Evolutionary conservation across 768 basidiomycete genomes (phyloP), one percentile per base, ranked within the genome.

Genomic region (Boletus sp.): DNA sequence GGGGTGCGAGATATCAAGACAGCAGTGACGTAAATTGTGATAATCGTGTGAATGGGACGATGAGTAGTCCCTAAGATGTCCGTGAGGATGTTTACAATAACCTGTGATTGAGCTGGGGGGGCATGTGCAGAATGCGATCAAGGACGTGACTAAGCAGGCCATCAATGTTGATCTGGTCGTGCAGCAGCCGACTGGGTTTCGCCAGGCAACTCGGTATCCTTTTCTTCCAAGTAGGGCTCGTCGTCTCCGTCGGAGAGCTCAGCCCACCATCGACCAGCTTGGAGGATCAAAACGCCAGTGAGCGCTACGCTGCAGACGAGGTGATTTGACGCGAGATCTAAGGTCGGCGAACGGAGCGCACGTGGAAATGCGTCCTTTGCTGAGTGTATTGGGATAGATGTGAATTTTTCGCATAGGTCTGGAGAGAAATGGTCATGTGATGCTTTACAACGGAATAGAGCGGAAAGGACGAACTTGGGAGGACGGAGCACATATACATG

Each of bases 221-320:
- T 65, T 56, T 77, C 74, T 53, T 75, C 40, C 36, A 72, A 32
- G 32, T 67, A 70, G 17, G 58, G 68, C 14, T 81, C 81, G 24
- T 83, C 83, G 33, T 84, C 84, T 33, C 73, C 74, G 59, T 91
- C 89, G 15, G 85, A 78, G 32, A 81, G 82, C 68, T 94, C 92
- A 4, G 87, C 89, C 90, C 90, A 94, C 76, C 85, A 88, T 44
- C 91, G 82, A 45, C 87, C 89, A 0, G 90, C 90, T 74, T 94
- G 92, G 28, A 94, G 80, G 9, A 85, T 83, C 35, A 94, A 76
- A 29, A 94, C 88, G n/a, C 92, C 92, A 0, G 92, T 94, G 53
- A 94, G 80, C 1, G 90, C 89, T 47, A 94, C 92, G 67, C 89
- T 89, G 76, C 89, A 92, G 56, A 93, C 83, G 66, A 94, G 87